phyloP scores from a whole-genome alignment of 2,329 filamentous ascomycete species.

The Ilyonectria sp. region DNA sequence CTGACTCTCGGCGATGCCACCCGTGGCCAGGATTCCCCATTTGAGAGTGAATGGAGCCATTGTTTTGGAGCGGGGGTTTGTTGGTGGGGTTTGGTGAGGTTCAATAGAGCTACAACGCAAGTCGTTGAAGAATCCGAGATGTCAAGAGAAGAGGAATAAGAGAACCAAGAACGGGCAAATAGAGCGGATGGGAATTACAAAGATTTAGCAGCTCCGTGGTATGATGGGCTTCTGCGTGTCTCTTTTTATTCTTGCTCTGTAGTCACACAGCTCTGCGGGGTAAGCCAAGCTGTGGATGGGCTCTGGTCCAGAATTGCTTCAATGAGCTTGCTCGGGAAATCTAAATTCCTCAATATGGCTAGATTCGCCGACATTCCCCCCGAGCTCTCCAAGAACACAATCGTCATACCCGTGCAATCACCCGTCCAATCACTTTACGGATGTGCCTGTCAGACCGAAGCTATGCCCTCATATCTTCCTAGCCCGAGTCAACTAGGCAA shows the following conservation, averaged over 20 bases:
- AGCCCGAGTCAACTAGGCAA: not conserved
- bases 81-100: not conserved
- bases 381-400: not conserved
- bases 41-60: conserved; percentile 62
- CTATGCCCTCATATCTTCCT: not conserved
- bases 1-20: conserved; percentile 71
- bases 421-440: not conserved
- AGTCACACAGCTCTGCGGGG: conserved; percentile 18
- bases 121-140: not conserved
- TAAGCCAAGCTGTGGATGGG: not conserved
- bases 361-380: conserved; percentile 18
- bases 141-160: not conserved
- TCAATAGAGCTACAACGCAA: not conserved
- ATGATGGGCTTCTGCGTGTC: not conserved
- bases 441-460: conserved; percentile 4
- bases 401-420: not conserved
- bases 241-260: conserved; percentile 18
- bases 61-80: conserved; percentile 32
- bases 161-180: not conserved
- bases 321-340: not conserved
- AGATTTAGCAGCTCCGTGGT: not conserved
- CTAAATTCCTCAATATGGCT: conserved; percentile 18
- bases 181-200: not conserved
- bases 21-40: conserved; percentile 76
- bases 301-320: conserved; percentile 7